Evolutionary conservation across 2,329 filamentous ascomycete species (phyloP).

Genomic region (Aureobasidium uvarum): DNA sequence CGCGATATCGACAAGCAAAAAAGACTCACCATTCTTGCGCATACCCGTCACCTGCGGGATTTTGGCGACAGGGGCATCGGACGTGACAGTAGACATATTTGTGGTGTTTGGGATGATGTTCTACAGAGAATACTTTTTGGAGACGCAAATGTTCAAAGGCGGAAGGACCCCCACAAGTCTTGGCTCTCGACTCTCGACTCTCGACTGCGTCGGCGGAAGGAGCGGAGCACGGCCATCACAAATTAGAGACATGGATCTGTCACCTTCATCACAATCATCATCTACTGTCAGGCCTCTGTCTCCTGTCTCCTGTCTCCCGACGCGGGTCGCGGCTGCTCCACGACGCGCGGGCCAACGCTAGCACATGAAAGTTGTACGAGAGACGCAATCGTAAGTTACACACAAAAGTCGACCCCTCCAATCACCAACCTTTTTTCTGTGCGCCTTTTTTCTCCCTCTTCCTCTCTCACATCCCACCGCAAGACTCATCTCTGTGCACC

Average conservation of each 20-base stretch:
- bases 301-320: constrained; percentile 7
- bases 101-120: not conserved
- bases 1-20: not conserved
- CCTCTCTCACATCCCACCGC: not conserved
- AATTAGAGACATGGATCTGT: not conserved
- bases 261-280: constrained; percentile 12
- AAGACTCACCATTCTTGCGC: constrained; percentile 73
- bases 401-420: not conserved
- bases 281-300: not conserved
- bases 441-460: not conserved
- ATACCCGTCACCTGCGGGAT: constrained; percentile 53
- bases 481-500: not conserved
- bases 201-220: not conserved
- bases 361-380: constrained; percentile 17
- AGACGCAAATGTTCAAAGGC: constrained; percentile 11
- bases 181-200: constrained; percentile 1
- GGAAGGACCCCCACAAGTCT: constrained; percentile 6
- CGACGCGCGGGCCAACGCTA: constrained; percentile 6
- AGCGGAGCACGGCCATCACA: not conserved
- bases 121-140: constrained; percentile 8
- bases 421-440: not conserved
- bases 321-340: constrained; percentile 9
- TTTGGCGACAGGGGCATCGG: constrained; percentile 41
- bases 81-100: constrained; percentile 48
- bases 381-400: not conserved